Evolutionary conservation across 176 grass and related monocot species (phyloP).

Genomic region (Secale cereale): DNA sequence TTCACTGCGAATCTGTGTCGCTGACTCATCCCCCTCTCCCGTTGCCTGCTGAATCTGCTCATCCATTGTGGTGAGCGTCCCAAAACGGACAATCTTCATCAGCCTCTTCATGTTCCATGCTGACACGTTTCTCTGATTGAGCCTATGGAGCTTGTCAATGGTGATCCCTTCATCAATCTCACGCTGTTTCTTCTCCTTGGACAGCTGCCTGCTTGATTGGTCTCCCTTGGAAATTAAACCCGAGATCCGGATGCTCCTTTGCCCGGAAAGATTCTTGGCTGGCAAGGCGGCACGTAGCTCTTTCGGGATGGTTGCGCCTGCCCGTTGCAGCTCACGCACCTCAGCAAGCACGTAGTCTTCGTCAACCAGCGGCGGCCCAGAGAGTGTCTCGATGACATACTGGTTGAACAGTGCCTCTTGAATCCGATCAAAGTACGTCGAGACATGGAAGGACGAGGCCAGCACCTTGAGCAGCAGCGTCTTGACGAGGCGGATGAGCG

Average conservation of each 20-base stretch:
- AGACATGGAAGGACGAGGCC: constrained; percentile 79
- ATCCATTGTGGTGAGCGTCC: constrained; percentile 57
- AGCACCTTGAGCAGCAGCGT: constrained; percentile 81
- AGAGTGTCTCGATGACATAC: constrained; percentile 72
- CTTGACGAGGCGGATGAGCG: constrained; percentile 66
- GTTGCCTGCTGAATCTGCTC: constrained; percentile 58
- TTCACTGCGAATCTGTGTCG: constrained; percentile 59
- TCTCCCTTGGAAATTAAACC: constrained; percentile 41
- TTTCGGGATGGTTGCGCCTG: constrained; percentile 49
- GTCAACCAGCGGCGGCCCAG: constrained; percentile 56
- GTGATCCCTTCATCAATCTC: constrained; percentile 43
- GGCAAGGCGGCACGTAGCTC: constrained; percentile 41
- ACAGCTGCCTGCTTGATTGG: constrained; percentile 37
- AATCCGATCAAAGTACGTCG: constrained; percentile 81
- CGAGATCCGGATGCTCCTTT: constrained; percentile 35
- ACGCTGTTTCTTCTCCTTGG: constrained; percentile 33
- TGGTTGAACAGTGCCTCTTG: constrained; percentile 82
- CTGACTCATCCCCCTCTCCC: constrained; percentile 49
- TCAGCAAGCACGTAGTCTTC: constrained; percentile 59
- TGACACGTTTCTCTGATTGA: constrained; percentile 70
- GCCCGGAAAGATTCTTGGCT: constrained; percentile 36
- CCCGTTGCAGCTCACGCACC: constrained; percentile 57
- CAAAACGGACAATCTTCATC: constrained; percentile 69
- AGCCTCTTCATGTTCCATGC: constrained; percentile 87
- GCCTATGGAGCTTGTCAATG: constrained; percentile 59